Percentiles rank a stretch among this genome's conserved stretches.
Conservation (phyloP, 129 eudicot species). For the Flaveria sonorensis region DNA sequence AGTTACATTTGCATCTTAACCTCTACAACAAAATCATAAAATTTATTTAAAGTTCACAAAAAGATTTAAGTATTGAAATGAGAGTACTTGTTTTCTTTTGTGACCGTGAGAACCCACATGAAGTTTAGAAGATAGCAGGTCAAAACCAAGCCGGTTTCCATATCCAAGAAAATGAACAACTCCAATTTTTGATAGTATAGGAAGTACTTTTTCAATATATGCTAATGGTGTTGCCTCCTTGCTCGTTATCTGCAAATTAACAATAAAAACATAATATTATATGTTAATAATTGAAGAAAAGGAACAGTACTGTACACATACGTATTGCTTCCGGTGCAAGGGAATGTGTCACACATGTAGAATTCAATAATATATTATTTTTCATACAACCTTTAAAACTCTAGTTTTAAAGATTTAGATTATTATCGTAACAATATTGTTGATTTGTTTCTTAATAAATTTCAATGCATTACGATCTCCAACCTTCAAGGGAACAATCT, state of each 20-base stretch:
- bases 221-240: slow-evolving; percentile 76
- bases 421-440: background rate
- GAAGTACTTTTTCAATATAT: slow-evolving; percentile 59
- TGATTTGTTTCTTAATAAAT: background rate
- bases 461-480: slow-evolving; percentile 30
- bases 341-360: too few relatives aligned
- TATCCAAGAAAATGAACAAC: slow-evolving; percentile 89
- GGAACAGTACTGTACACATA: too few relatives aligned
- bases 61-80: too few relatives aligned
- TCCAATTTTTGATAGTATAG: slow-evolving; percentile 57
- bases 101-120: slow-evolving; percentile 49
- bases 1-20: slow-evolving; percentile 92
- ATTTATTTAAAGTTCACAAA: background rate
- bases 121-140: slow-evolving; percentile 71
- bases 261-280: background rate
- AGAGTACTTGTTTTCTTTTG: background rate
- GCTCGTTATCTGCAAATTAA: slow-evolving; percentile 56
- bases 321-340: too few relatives aligned
- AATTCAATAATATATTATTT: too few relatives aligned
- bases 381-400: background rate
- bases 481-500: slow-evolving; percentile 32
- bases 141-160: slow-evolving; percentile 92
- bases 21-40: slow-evolving; percentile 48
- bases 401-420: background rate
- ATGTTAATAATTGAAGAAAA: too few relatives aligned